Evolutionary conservation across 371 early-diverging fungal species (phyloP).

Genomic region (Saksenaea oblongispora): DNA sequence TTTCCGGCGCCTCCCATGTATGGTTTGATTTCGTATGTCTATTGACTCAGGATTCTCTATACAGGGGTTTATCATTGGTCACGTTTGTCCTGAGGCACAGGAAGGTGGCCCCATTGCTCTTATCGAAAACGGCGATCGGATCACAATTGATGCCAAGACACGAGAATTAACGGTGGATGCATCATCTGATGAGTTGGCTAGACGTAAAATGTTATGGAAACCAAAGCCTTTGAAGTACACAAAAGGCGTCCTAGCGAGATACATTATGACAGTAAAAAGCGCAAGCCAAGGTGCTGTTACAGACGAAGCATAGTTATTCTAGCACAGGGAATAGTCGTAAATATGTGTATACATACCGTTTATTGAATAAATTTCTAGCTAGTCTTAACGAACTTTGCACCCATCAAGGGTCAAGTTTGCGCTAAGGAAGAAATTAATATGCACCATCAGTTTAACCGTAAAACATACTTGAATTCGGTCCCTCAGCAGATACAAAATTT

Average conservation of each 20-base stretch:
- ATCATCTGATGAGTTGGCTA: conserved; percentile 70
- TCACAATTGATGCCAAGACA: conserved; percentile 83
- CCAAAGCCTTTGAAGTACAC: conserved; percentile 84
- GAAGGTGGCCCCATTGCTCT: conserved; percentile 94
- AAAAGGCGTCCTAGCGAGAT: conserved; percentile 85
- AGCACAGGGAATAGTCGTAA: no score
- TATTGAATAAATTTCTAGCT: no score
- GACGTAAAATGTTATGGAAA: conserved; percentile 68
- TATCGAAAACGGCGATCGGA: conserved; percentile 81
- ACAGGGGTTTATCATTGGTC: conserved; percentile 95
- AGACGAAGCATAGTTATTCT: conserved; percentile 42
- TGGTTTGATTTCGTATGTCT: conserved; percentile 15
- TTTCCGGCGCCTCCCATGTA: conserved; percentile 95
- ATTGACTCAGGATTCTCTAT: not conserved
- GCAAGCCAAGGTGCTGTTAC: conserved; percentile 86
- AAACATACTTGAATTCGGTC: no score
- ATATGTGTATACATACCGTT: no score
- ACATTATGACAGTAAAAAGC: conserved; percentile 79
- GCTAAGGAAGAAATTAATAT: no score
- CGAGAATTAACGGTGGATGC: conserved; percentile 71
- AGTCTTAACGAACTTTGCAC: no score
- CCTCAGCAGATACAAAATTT: no score
- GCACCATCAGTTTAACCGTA: no score
- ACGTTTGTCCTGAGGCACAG: conserved; percentile 96
- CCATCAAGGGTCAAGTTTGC: no score